phyloP scores from a whole-genome alignment of 352 stramenopile species.

The Phytophthora cryptogea region DNA sequence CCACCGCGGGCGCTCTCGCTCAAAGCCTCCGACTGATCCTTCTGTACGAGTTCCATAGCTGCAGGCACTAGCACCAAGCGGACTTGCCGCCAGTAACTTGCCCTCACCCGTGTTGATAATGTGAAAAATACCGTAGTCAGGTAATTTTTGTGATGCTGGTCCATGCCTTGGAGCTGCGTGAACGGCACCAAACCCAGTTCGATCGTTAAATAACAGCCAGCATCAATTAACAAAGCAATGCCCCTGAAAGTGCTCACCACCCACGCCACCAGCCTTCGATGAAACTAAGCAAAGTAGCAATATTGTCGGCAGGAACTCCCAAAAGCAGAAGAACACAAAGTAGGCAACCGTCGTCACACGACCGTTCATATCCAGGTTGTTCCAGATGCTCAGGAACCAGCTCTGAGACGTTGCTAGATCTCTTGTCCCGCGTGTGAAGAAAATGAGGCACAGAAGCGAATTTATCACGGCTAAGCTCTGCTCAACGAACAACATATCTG shows the following conservation, averaged over 20 bases:
- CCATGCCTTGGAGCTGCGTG: constrained; percentile 66
- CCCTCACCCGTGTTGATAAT: constrained; percentile 74
- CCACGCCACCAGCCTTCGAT: constrained; percentile 79
- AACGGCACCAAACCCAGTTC: constrained; percentile 5
- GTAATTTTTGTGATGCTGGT: constrained; percentile 61
- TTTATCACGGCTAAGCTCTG: constrained; percentile 84
- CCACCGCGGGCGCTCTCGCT: constrained; percentile 62
- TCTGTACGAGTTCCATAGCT: constrained; percentile 44
- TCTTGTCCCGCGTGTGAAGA: constrained; percentile 76
- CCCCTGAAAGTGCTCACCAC: constrained; percentile 42
- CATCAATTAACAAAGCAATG: background rate
- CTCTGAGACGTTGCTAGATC: constrained; percentile 85
- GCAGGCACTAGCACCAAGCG: constrained; percentile 60
- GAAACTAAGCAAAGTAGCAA: constrained; percentile 82
- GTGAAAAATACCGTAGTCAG: constrained; percentile 88
- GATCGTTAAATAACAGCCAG: constrained; percentile 7
- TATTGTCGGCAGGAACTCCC: constrained; percentile 85
- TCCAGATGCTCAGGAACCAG: constrained; percentile 87
- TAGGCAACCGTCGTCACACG: constrained; percentile 77
- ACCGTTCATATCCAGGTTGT: constrained; percentile 86
- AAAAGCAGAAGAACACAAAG: constrained; percentile 89
- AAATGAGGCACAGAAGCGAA: constrained; percentile 79
- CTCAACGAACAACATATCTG: constrained; percentile 6
- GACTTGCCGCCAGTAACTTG: constrained; percentile 69
- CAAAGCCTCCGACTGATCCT: constrained; percentile 14